These are phyloP conservation scores for Backusella australiensis DNA, from an alignment of 192 early-diverging fungal species.

Conservation along the genomic window DNA sequence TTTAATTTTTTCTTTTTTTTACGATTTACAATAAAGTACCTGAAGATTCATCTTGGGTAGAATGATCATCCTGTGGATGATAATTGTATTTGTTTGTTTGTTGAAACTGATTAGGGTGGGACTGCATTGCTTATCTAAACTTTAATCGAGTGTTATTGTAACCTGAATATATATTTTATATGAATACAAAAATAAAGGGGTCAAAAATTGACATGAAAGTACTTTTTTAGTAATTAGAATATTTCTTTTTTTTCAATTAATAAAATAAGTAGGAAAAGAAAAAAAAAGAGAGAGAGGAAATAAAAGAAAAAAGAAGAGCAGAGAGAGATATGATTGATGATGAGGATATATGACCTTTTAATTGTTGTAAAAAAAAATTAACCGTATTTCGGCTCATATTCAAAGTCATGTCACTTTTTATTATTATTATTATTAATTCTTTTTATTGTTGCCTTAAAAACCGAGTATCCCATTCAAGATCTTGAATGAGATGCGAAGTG, in stretches of 20 bases:
- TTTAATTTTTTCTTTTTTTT: neutral
- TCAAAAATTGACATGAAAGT: neutral
- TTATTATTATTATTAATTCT: neutral
- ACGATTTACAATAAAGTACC: neutral
- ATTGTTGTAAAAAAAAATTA: neutral
- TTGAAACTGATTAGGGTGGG: neutral
- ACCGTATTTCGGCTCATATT: slow-evolving; percentile 1
- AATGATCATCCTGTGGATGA: neutral
- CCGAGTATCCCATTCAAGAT: neutral
- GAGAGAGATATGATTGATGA: neutral
- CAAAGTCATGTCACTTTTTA: neutral
- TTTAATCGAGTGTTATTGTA: neutral
- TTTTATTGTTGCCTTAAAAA: neutral
- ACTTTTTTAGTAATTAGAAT: neutral
- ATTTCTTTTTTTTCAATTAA: neutral
- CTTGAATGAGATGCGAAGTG: too few species aligned
- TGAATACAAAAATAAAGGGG: neutral
- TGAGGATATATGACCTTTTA: neutral
- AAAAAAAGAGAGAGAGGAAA: neutral
- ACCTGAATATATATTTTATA: neutral
- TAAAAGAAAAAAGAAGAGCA: neutral
- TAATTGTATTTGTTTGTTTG: slow-evolving; percentile 1
- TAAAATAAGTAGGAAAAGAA: neutral
- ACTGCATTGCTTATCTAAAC: neutral
- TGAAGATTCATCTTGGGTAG: neutral